Percentiles rank a stretch among this genome's conserved stretches.
These are phyloP conservation scores for Kluyveromyces aestuarii DNA, from an alignment of 805 yeast genomes.

Conservation along the genomic window DNA sequence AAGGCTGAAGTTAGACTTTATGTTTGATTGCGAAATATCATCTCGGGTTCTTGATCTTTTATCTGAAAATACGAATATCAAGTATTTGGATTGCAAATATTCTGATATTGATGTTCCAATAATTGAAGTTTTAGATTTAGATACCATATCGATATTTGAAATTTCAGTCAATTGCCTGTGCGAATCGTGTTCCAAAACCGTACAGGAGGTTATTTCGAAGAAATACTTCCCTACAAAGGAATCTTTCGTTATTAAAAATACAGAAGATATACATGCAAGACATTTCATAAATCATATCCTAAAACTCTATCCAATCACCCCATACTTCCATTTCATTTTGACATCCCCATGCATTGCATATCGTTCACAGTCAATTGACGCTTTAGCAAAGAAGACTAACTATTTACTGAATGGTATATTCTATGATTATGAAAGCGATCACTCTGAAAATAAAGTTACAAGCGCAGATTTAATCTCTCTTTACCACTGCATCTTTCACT, in stretches of 20 bases:
- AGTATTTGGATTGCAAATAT: conserved; percentile 28
- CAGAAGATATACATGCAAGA: conserved; percentile 18
- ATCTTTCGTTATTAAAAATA: conserved; percentile 15
- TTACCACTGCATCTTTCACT: conserved; percentile 29
- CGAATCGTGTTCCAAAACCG: conserved; percentile 19
- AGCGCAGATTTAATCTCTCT: conserved; percentile 22
- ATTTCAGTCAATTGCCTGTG: conserved; percentile 19
- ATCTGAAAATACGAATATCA: conserved; percentile 20
- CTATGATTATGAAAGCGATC: conserved; percentile 6
- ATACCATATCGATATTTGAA: conserved; percentile 13
- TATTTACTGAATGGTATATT: conserved; percentile 6
- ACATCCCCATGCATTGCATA: conserved; percentile 30
- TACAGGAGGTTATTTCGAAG: conserved; percentile 17
- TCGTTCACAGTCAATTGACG: conserved; percentile 22
- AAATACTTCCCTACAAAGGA: conserved; percentile 25
- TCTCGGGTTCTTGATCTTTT: conserved; percentile 14
- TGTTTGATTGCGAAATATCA: conserved; percentile 18
- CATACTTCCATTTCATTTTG: conserved; percentile 31
- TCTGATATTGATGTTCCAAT: conserved; percentile 15
- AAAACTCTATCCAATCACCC: conserved; percentile 25
- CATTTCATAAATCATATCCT: conserved; percentile 26
- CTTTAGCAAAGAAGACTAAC: conserved; percentile 22
- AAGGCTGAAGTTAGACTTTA: conserved; percentile 29
- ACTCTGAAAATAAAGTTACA: conserved; percentile 10
- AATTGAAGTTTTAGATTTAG: conserved; percentile 13